A percentile compares a stretch with the other conserved stretches of the same genome.
Evolutionary conservation across 2,329 filamentous ascomycete species (phyloP).

Genomic region (Trichoderma sp.): DNA sequence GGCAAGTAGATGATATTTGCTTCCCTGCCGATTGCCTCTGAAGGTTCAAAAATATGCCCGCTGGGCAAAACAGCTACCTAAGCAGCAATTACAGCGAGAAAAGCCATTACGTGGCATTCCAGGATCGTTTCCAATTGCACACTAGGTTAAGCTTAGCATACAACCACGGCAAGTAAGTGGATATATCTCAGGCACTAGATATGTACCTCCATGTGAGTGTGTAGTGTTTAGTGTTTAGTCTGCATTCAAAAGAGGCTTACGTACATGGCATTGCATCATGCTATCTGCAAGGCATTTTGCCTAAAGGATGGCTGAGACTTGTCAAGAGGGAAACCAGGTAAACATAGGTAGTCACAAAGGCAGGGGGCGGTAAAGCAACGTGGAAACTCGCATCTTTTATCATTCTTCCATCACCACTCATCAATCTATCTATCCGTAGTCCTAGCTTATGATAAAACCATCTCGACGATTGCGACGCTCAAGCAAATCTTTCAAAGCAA

Average conservation of each 20-base stretch:
- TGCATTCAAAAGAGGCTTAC: conserved; percentile 1
- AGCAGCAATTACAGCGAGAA: neutral
- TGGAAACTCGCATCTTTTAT: conserved; percentile 17
- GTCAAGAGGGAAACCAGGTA: neutral
- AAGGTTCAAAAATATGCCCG: no score
- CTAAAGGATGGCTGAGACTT: conserved; percentile 1
- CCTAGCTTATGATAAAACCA: conserved; percentile 17
- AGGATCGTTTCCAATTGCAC: neutral
- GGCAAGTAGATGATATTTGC: neutral
- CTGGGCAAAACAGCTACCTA: neutral
- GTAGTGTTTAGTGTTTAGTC: neutral
- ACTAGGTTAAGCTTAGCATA: neutral
- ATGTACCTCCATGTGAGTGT: neutral
- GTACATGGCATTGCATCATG: conserved; percentile 16
- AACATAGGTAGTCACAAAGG: neutral
- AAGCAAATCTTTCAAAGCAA: conserved; percentile 14
- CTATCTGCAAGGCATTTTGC: neutral
- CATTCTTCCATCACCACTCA: conserved; percentile 19
- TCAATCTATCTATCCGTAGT: conserved; percentile 17
- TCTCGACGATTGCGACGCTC: conserved; percentile 17
- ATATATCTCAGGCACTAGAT: neutral
- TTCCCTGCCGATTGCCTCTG: neutral
- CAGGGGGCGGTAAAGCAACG: neutral
- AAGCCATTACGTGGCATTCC: neutral
- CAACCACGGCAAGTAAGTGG: neutral